A percentile compares a stretch with the other conserved stretches of the same genome.
Evolutionary conservation across 2,329 filamentous ascomycete genomes (phyloP).

Genomic region (Amesomyces nigricolor): DNA sequence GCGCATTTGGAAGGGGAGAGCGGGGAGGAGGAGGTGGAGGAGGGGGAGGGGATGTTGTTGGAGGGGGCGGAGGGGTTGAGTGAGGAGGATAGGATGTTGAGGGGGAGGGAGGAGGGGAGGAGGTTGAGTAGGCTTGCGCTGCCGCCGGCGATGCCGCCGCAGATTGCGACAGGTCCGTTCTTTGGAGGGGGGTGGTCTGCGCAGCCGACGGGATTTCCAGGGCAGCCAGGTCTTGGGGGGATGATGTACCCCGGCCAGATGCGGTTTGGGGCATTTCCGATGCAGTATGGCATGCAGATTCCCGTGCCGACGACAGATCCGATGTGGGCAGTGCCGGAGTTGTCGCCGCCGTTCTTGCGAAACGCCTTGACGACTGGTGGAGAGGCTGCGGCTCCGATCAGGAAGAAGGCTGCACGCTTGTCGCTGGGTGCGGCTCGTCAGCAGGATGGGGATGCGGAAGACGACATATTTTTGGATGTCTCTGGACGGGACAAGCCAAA

Average conservation of each 20-base stretch:
- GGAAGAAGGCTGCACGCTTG: slow-evolving; percentile 16
- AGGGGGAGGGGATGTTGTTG: neutral
- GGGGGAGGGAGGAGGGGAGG: slow-evolving; percentile 13
- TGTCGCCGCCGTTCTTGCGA: slow-evolving; percentile 26
- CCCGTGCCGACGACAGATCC: slow-evolving; percentile 29
- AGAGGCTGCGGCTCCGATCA: slow-evolving; percentile 9
- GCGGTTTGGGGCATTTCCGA: slow-evolving; percentile 6
- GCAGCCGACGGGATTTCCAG: neutral
- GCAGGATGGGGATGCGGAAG: slow-evolving; percentile 26
- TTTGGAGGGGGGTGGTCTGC: slow-evolving; percentile 8
- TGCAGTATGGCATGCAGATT: slow-evolving; percentile 11
- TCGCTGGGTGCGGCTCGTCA: slow-evolving; percentile 12
- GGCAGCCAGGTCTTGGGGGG: neutral
- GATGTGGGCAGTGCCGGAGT: slow-evolving; percentile 35
- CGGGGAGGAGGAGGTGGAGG: slow-evolving; percentile 11
- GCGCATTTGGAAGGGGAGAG: slow-evolving; percentile 20
- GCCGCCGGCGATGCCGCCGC: neutral
- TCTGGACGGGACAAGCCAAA: neutral
- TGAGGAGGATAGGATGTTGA: slow-evolving; percentile 29
- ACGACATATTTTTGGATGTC: slow-evolving; percentile 29
- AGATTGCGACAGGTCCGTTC: neutral
- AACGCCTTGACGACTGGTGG: slow-evolving; percentile 2
- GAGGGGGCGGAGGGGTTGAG: slow-evolving; percentile 25
- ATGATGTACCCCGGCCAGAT: slow-evolving; percentile 16
- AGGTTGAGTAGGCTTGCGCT: neutral